Evolutionary conservation across 371 early-diverging fungal genomes (phyloP), one percentile per base, ranked within the genome.

Genomic region (Dipsacomyces acuminosporus): DNA sequence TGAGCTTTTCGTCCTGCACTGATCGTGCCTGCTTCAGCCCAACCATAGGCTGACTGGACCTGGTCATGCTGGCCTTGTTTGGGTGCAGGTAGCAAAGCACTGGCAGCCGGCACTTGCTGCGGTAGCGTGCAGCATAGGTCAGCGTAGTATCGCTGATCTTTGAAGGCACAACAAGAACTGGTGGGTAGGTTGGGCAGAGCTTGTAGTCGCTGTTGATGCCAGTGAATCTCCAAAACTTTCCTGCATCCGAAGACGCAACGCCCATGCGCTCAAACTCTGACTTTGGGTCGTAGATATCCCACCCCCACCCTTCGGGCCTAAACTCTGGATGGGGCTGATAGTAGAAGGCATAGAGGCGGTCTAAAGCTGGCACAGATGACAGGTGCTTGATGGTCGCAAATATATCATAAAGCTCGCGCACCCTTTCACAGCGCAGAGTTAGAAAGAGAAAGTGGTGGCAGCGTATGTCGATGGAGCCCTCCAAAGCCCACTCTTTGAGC

Each of bases 1-100:
- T 84, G 20, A 98, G 78, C 74, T 93, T 93, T 58, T 98, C 98
- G 61, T 98, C 98, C 74, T 98, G 96, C 40, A 93, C 85, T 1
- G 93, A 94, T 41, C 98, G 83, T 50, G 88, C 90, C 65, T 88
- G 88, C 56, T 89, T 88, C 21, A 98, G 78, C 1, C 98, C 98
- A 26, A 93, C 92, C 76, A 98, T 80, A 0, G 98, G 96, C 64
- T 98, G 96, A 52, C 91, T 88, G 15, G 89, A 89, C 33, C 98
- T 82, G 22, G 96, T 91, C 45, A 98, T 93, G 17, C 93, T 83
- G 13, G 90, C 87, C 82, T 88, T 56, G n/a, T 89, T 91, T n/a
- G 80, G 74, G 60, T 95, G 93, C 24, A 93, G 61, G 74, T 94
- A 96, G 42, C 87, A 85, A 23, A 97, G 72, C 3, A 85, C 90